Base-by-base conservation (phyloP, 257 asterid species). In the Solanum virginianum region DNA sequence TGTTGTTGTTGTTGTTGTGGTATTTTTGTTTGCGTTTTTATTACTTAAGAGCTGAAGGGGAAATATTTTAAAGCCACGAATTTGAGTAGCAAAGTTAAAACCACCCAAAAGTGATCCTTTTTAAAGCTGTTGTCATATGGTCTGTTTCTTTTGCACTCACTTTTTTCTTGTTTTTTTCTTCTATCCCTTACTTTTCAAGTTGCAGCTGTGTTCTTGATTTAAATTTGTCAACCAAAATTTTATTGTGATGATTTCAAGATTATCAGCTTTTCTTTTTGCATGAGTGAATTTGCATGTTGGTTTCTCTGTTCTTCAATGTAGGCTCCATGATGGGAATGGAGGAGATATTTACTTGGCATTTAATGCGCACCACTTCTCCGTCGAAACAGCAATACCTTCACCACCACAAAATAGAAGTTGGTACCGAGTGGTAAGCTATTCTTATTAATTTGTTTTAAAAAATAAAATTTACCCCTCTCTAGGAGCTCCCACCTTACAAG, bases 381-480 rank as follows among this genome's bases (percentile, higher is more conserved):
- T 96, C 79, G 85, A 89, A 86, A 90, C 90, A 84, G 83, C 66
- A 69, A 85, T 96, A 85, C 99, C 99, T 15, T 88, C 94, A 36
- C 98, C 97, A 13, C 97, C 99, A 84, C 82, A 53, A 79, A 82
- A 72, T 81, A 90, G 89, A 87, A 86, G 29, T 51, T 96, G 99
- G 99, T 89, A 87, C 88, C 94, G 98, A 80, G 95, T 96, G 98
- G 99, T 96, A 84, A 92, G 99, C 87, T 85, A 22, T 86, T 54
- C 66, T 63, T 66, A 20, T 59, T 83, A 10, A 43, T 71, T 63
- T n/a, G 17, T 56, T 0, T 57, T 59, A 20, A 20, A 51, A 53
- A 53, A 10, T 16, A 56, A 9, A 13, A n/a, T 4, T 26, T 65
- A 26, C 20, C 43, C 11, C 71, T 26, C 20, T 41, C 20, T 24